Conservation (phyloP, 2,329 filamentous ascomycete species). For the Aspergillus awamori region DNA sequence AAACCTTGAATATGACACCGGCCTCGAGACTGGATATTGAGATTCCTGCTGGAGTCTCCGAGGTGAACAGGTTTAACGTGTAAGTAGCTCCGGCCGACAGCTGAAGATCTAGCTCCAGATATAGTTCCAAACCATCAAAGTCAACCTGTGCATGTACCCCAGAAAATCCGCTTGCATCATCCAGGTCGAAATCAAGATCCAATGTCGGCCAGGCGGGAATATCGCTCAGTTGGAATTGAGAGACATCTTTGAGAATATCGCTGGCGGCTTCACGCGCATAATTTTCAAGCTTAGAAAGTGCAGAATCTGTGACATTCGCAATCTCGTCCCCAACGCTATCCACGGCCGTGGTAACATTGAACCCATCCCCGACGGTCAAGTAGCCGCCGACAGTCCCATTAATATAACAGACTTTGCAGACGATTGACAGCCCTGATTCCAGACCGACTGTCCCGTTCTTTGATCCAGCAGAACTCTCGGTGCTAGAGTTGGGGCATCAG, state of each 20-base stretch:
- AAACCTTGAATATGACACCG: slow-evolving; percentile 10
- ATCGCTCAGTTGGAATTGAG: background rate
- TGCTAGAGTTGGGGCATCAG: background rate
- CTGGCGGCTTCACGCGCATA: background rate
- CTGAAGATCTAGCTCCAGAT: slow-evolving; percentile 11
- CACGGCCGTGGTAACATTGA: slow-evolving; percentile 4
- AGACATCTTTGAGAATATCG: background rate
- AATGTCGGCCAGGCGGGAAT: slow-evolving; percentile 13
- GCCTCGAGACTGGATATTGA: slow-evolving; percentile 3
- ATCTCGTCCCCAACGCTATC: background rate
- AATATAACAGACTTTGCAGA: slow-evolving; percentile 12
- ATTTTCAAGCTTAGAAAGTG: background rate
- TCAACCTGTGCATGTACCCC: slow-evolving; percentile 6
- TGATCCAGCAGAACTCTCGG: background rate
- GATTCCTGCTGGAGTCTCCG: slow-evolving; percentile 2
- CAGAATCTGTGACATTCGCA: slow-evolving; percentile 4
- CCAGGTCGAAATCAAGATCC: slow-evolving; percentile 8
- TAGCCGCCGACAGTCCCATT: slow-evolving; percentile 10
- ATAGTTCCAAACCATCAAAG: slow-evolving; percentile 11
- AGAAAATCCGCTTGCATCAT: background rate
- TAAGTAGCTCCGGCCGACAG: slow-evolving; percentile 13
- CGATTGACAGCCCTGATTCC: background rate
- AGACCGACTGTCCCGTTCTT: background rate
- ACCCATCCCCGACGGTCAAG: background rate
- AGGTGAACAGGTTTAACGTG: slow-evolving; percentile 12